Evolutionary conservation across 257 asterid species (phyloP).

Genomic region (Petunia axillaris): DNA sequence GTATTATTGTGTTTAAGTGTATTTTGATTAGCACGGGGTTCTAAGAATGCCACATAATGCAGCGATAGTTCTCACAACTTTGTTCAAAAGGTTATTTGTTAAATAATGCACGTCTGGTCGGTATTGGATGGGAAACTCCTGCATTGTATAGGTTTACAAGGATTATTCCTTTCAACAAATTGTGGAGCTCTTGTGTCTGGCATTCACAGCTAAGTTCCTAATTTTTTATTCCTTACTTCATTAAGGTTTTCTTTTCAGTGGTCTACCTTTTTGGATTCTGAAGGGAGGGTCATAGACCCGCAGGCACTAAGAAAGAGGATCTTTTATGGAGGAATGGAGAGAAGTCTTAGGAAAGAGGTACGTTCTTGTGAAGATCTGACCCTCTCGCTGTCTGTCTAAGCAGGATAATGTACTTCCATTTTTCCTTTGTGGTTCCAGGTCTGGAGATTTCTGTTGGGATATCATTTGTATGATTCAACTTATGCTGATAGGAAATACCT

Average conservation of each 20-base stretch:
- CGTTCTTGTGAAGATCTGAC: slow-evolving; percentile 24
- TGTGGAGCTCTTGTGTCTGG: slow-evolving; percentile 19
- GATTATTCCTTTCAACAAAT: background rate
- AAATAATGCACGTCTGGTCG: background rate
- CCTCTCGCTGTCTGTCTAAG: slow-evolving; percentile 4
- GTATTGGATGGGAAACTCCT: background rate
- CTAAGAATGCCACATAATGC: background rate
- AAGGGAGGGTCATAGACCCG: slow-evolving; percentile 79
- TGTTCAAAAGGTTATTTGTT: background rate
- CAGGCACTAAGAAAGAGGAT: slow-evolving; percentile 72
- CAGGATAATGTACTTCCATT: background rate
- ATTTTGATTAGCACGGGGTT: background rate
- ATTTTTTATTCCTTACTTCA: slow-evolving; percentile 6
- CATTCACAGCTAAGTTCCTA: background rate
- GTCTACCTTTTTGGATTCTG: slow-evolving; percentile 82
- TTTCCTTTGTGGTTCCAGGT: slow-evolving; percentile 53
- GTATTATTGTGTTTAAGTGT: background rate
- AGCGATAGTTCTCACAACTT: background rate
- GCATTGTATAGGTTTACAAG: background rate
- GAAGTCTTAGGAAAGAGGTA: slow-evolving; percentile 78
- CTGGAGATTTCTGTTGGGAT: slow-evolving; percentile 88
- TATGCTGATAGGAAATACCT: slow-evolving; percentile 89
- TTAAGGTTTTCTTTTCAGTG: slow-evolving; percentile 58
- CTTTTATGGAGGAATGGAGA: slow-evolving; percentile 93
- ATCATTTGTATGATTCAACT: slow-evolving; percentile 79